A percentile compares a stretch with the other conserved stretches of the same genome.
phyloP scores from a whole-genome alignment of 371 early-diverging fungal species.

The Parasitella parasitica region DNA sequence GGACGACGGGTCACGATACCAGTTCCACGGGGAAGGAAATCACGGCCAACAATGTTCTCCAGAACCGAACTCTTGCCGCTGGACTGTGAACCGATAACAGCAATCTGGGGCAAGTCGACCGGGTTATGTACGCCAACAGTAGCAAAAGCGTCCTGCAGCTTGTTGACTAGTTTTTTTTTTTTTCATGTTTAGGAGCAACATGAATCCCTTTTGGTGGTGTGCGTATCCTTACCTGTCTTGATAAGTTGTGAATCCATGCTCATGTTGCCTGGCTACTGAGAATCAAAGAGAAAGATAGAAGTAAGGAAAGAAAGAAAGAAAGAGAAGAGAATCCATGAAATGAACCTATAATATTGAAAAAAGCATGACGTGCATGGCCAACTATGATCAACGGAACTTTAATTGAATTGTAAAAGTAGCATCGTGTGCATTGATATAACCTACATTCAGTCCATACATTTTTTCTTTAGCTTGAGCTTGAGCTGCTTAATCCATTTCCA shows the following conservation, averaged over 20 bases:
- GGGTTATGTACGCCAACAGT: slow-evolving; percentile 96
- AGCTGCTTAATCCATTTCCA: no score
- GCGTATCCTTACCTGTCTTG: slow-evolving; percentile 42
- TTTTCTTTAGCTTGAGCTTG: no score
- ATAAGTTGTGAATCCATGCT: slow-evolving; percentile 58
- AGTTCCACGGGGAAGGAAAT: slow-evolving; percentile 97
- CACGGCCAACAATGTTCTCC: slow-evolving; percentile 98
- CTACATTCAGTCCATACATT: no score
- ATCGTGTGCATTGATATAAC: not conserved
- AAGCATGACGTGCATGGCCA: slow-evolving; percentile 4
- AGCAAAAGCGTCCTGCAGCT: slow-evolving; percentile 96
- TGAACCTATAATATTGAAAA: not conserved
- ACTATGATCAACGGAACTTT: not conserved
- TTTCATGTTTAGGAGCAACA: not conserved
- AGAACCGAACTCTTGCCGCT: slow-evolving; percentile 99
- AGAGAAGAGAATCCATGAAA: slow-evolving; percentile 3
- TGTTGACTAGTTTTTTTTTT: slow-evolving; percentile 84
- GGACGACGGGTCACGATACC: slow-evolving; percentile 96
- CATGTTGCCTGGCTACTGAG: not conserved
- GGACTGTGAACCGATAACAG: slow-evolving; percentile 97
- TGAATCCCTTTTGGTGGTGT: not conserved
- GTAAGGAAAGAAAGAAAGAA: no score
- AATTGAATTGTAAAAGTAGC: no score
- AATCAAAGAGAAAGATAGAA: slow-evolving; percentile 1
- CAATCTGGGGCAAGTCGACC: slow-evolving; percentile 98